Base-by-base conservation (phyloP, 768 basidiomycete genomes). In the Naematelia encephala region DNA sequence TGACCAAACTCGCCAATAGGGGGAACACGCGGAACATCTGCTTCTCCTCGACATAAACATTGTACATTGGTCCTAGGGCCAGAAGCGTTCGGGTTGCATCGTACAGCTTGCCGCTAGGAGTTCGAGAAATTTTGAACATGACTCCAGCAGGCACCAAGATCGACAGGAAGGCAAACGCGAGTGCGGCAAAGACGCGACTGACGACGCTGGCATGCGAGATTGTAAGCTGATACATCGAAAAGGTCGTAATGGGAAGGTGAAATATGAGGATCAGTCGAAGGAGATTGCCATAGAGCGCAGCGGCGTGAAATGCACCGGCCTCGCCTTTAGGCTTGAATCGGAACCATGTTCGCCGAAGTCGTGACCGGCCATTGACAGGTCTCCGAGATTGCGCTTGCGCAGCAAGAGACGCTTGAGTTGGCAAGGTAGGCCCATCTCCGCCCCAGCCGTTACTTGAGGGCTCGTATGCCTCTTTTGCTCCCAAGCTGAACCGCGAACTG, bases 71-170 rank as follows among this genome's bases (percentile, higher is more conserved):
- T 13, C 96, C 94, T 19, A 92, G 82, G 2, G 87, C 84, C 19
- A 99, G 86, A 16, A 98, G 81, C 0, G 93, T 96, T 63, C 90
- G 84, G 1, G 91, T 93, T 77, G 94, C 91, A 63, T 94, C 91
- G 75, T 98, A 98, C 4, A 98, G 82, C 72, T 96, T 94, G 73
- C 86, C 87, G 23, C 89, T 89, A 14, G 87, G 84, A 0, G 89
- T 91, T 60, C 85, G 80, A 16, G 85, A 84, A 25, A 99, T 83
- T n/a, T 88, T 86, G 58, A 86, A 77, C 47, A 94, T 81, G 13
- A 97, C 80, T 51, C 87, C 80, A 4, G 83, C 80, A 1, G 94
- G 94, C 22, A 90, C 77, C 21, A 87, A 75, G 54, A 98, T 81
- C 10, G 88, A 91, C 61, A 98, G 82, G 60, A 89, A 65, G 29